phyloP scores from a whole-genome alignment of 768 basidiomycete species.

The Agaricus subrufescens region DNA sequence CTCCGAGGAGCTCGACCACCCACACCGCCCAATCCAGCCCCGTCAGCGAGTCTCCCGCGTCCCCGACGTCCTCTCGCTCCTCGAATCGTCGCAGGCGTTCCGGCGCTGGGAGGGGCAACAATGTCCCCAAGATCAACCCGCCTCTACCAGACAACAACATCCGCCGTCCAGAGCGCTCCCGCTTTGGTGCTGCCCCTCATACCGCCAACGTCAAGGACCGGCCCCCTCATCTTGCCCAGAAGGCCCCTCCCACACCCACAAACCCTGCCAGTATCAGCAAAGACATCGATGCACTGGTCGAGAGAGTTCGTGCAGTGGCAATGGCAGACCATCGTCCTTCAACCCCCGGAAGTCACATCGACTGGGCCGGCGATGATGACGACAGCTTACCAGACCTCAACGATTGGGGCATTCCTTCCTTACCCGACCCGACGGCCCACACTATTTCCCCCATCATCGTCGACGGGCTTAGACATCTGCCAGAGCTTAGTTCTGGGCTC shows the following conservation, averaged over 20 bases:
- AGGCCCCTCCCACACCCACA: not conserved
- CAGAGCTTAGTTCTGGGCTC: constrained; percentile 26
- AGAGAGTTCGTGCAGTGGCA: constrained; percentile 68
- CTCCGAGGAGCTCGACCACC: constrained; percentile 31
- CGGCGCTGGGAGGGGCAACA: constrained; percentile 28
- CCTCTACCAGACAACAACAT: constrained; percentile 28
- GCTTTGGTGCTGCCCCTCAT: constrained; percentile 27
- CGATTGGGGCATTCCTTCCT: constrained; percentile 67
- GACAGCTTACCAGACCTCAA: constrained; percentile 78
- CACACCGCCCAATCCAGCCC: constrained; percentile 19
- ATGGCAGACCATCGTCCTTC: constrained; percentile 64
- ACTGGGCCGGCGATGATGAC: constrained; percentile 89
- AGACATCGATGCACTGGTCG: constrained; percentile 73
- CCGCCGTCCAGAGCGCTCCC: constrained; percentile 26
- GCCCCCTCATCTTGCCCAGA: constrained; percentile 49
- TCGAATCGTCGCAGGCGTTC: constrained; percentile 48
- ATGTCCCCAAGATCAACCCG: constrained; percentile 26
- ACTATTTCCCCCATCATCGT: constrained; percentile 67
- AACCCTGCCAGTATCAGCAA: constrained; percentile 44
- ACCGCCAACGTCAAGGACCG: constrained; percentile 47
- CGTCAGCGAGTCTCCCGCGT: constrained; percentile 18
- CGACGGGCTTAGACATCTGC: constrained; percentile 56
- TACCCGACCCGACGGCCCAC: constrained; percentile 25
- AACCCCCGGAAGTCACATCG: constrained; percentile 76
- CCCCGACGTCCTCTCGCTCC: constrained; percentile 31